Conservation (phyloP, 73 alveolate genomes). For the Blepharisma stoltei region DNA sequence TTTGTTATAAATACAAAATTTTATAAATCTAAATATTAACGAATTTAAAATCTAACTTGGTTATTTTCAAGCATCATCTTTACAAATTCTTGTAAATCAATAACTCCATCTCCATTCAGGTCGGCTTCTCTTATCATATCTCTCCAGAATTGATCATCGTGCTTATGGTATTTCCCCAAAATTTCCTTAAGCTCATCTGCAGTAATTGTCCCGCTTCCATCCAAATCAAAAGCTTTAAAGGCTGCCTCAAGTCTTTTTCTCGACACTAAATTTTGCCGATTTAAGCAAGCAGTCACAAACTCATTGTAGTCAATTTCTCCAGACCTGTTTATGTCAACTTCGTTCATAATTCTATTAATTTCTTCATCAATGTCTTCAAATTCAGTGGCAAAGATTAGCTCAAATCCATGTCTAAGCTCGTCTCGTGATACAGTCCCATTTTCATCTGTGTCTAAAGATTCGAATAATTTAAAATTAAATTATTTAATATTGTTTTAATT, state of each 20-base stretch:
- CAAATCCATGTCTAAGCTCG: no score
- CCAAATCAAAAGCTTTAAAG: conserved; percentile 70
- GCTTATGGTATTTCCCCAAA: conserved; percentile 54
- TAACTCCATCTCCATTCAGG: conserved; percentile 47
- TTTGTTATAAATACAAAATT: no score
- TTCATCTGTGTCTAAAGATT: no score
- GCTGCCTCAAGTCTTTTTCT: conserved; percentile 47
- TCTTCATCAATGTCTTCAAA: conserved; percentile 29
- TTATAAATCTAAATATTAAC: no score
- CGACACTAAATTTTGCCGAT: conserved; percentile 19
- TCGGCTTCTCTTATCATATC: conserved; percentile 45
- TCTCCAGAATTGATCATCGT: conserved; percentile 37
- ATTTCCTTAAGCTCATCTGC: conserved; percentile 74
- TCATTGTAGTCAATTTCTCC: conserved; percentile 44
- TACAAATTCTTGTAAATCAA: conserved; percentile 41
- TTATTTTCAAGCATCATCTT: no score
- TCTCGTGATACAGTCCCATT: no score
- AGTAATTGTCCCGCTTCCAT: conserved; percentile 72
- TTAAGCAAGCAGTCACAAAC: conserved; percentile 37
- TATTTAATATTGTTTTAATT: no score
- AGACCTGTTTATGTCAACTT: conserved; percentile 33
- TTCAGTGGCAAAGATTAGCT: no score
- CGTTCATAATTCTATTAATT: conserved; percentile 30
- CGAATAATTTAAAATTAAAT: no score
- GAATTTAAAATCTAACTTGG: no score